Percentiles rank a stretch among this genome's conserved stretches.
phyloP scores from a whole-genome alignment of 192 early-diverging fungal genomes.

The Umbelopsis sp. region DNA sequence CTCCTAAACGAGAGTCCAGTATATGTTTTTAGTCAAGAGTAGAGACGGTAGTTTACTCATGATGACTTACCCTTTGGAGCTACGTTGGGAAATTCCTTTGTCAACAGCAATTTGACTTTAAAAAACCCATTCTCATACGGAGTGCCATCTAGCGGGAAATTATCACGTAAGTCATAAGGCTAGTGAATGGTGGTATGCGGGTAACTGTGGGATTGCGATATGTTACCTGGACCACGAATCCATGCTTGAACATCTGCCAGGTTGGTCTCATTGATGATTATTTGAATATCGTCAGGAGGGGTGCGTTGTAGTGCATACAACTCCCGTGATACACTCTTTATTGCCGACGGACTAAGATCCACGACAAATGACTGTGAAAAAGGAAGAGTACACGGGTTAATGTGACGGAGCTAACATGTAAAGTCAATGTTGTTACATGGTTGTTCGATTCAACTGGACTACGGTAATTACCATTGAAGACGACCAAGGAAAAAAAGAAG shows the following conservation, averaged over 20 bases:
- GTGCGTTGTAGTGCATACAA: conserved; percentile 51
- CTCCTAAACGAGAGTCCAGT: conserved; percentile 43
- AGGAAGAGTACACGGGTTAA: neutral
- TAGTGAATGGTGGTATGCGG: neutral
- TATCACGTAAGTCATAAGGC: neutral
- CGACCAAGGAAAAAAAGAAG: neutral
- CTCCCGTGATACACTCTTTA: conserved; percentile 63
- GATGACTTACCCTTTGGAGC: conserved; percentile 77
- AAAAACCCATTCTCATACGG: conserved; percentile 87
- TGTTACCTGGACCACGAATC: conserved; percentile 77
- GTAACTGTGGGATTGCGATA: neutral
- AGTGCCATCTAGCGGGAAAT: conserved; percentile 62
- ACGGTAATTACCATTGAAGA: neutral
- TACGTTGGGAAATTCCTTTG: conserved; percentile 73
- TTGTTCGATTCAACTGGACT: neutral
- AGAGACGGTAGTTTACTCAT: neutral
- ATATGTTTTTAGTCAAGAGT: too few species aligned
- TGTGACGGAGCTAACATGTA: neutral
- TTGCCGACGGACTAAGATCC: conserved; percentile 44
- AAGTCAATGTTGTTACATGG: neutral
- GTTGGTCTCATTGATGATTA: conserved; percentile 71
- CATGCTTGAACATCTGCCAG: conserved; percentile 84
- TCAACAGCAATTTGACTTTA: conserved; percentile 68
- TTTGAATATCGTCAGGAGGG: conserved; percentile 84
- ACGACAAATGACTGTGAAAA: conserved; percentile 36